phyloP scores from a whole-genome alignment of 2,329 filamentous ascomycete genomes.

The Penicillium sp. region DNA sequence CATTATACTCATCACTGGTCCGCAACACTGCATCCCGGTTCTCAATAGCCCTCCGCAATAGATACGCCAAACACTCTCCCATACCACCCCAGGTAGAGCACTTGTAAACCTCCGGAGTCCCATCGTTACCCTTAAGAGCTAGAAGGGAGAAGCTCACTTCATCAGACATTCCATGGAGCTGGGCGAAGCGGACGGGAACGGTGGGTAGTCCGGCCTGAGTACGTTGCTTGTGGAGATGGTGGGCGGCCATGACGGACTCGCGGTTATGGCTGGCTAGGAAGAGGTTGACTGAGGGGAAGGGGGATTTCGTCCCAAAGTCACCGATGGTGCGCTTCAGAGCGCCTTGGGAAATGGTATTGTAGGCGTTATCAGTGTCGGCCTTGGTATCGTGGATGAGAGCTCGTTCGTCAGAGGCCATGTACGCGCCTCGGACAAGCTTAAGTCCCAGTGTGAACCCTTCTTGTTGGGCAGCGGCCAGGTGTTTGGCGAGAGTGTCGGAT shows the following conservation, averaged over 20 bases:
- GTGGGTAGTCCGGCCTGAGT: slow-evolving; percentile 46
- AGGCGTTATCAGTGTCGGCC: slow-evolving; percentile 71
- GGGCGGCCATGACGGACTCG: slow-evolving; percentile 66
- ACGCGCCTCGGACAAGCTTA: slow-evolving; percentile 78
- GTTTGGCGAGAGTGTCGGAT: slow-evolving; percentile 61
- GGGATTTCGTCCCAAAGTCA: slow-evolving; percentile 29
- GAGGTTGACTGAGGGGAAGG: slow-evolving; percentile 66
- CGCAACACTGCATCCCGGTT: slow-evolving; percentile 64
- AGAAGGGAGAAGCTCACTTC: slow-evolving; percentile 63
- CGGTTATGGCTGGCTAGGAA: slow-evolving; percentile 86
- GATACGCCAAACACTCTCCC: slow-evolving; percentile 80
- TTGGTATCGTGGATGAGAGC: slow-evolving; percentile 75
- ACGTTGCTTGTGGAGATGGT: slow-evolving; percentile 57
- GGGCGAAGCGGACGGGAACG: slow-evolving; percentile 60
- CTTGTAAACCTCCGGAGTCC: slow-evolving; percentile 58
- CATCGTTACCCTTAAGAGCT: slow-evolving; percentile 45
- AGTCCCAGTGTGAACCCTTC: slow-evolving; percentile 72
- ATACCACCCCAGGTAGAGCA: slow-evolving; percentile 63
- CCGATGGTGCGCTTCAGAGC: slow-evolving; percentile 62
- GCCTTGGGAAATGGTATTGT: slow-evolving; percentile 74
- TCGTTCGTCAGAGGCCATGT: slow-evolving; percentile 72
- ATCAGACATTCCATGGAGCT: slow-evolving; percentile 67
- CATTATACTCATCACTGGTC: slow-evolving; percentile 53
- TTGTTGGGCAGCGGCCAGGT: slow-evolving; percentile 64
- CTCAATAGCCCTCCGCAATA: slow-evolving; percentile 64